These are phyloP conservation scores for Phylloporus sp. DNA, from an alignment of 768 basidiomycete species.

Conservation along the genomic window DNA sequence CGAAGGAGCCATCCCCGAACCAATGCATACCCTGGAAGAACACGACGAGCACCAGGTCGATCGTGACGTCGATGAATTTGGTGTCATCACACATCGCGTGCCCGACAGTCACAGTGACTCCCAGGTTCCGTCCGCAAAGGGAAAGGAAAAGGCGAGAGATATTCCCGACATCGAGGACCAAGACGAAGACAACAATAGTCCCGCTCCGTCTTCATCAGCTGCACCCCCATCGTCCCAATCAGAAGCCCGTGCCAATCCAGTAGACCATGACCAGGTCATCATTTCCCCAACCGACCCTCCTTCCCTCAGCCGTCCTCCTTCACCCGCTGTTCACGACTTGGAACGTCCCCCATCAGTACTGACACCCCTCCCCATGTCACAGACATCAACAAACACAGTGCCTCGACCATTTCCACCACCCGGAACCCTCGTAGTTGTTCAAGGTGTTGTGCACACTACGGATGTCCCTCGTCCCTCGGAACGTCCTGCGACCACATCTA, in stretches of 20 bases:
- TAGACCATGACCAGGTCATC: conserved; percentile 20
- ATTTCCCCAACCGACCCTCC: conserved; percentile 16
- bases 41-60: conserved; percentile 28
- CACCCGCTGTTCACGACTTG: conserved; percentile 9
- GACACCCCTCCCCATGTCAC: conserved; percentile 16
- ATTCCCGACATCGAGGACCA: conserved; percentile 4
- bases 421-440: conserved; percentile 77
- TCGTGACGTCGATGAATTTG: conserved; percentile 28
- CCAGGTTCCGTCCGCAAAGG: conserved; percentile 26
- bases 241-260: not conserved
- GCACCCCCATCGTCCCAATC: conserved; percentile 4
- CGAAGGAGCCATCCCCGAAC: conserved; percentile 14
- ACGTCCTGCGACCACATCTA: conserved; percentile 15
- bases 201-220: conserved; percentile 20
- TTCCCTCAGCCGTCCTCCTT: conserved; percentile 7
- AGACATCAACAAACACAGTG: conserved; percentile 16
- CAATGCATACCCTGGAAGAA: conserved; percentile 14
- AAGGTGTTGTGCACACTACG: conserved; percentile 78
- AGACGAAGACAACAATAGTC: not conserved
- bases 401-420: conserved; percentile 63
- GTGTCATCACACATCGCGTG: conserved; percentile 25
- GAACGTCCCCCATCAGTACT: conserved; percentile 14
- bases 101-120: conserved; percentile 28
- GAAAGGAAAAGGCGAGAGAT: conserved; percentile 35
- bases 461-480: conserved; percentile 47